A percentile compares a stretch with the other conserved stretches of the same genome.
These are phyloP conservation scores for Marasmius tenuissimus DNA, from an alignment of 1,284 basidiomycete species.

Conservation along the genomic window DNA sequence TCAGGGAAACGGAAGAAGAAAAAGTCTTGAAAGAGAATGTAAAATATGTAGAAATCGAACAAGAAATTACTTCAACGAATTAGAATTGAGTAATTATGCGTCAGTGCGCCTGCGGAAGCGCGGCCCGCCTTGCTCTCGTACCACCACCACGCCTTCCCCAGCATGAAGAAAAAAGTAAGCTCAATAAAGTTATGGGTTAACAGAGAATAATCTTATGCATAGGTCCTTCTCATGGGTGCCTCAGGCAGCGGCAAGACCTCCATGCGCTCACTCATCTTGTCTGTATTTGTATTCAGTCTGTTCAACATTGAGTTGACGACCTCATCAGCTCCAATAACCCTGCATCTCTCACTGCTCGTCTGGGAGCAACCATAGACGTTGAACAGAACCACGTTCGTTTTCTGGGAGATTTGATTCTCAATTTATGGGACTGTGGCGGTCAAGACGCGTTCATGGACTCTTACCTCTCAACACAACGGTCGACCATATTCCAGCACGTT, in stretches of 20 bases:
- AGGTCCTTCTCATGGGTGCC: slow-evolving; percentile 95
- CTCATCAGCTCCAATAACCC: slow-evolving; percentile 84
- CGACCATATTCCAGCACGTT: slow-evolving; percentile 93
- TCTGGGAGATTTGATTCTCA: slow-evolving; percentile 89
- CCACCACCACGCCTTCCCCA: not conserved
- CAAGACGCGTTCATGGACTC: slow-evolving; percentile 98
- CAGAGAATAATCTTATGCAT: slow-evolving; percentile 19
- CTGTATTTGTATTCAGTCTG: slow-evolving; percentile 40
- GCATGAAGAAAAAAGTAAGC: slow-evolving; percentile 43
- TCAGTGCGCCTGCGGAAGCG: not conserved
- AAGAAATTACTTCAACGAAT: not conserved
- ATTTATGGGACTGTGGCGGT: slow-evolving; percentile 98
- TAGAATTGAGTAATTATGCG: not conserved
- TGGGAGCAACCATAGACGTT: slow-evolving; percentile 97
- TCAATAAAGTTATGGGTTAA: not conserved
- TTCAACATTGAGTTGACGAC: slow-evolving; percentile 9
- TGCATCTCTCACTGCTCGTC: slow-evolving; percentile 85
- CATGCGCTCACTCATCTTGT: slow-evolving; percentile 99
- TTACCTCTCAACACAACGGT: slow-evolving; percentile 87
- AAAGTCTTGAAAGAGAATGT: not conserved
- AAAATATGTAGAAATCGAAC: not conserved
- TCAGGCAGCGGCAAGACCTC: slow-evolving; percentile 92
- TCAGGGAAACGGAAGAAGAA: not conserved
- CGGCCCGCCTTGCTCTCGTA: not conserved
- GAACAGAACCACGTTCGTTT: slow-evolving; percentile 98